Conservation (phyloP, 129 eudicot species). For the Pittosporum tobira region DNA sequence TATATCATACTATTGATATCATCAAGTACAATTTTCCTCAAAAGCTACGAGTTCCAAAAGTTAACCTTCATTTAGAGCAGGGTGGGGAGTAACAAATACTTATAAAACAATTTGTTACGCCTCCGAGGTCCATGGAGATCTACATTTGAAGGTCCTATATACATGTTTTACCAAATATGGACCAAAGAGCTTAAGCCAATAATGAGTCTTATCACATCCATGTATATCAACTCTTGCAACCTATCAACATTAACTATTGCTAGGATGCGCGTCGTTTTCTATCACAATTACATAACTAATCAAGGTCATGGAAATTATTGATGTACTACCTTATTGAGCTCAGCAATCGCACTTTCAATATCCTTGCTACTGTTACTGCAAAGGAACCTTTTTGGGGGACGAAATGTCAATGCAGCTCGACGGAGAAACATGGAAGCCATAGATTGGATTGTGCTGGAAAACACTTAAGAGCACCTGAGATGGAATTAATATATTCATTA, state of each 20-base stretch:
- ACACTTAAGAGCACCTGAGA: not conserved
- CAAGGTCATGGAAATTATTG: not conserved
- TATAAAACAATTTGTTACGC: no score
- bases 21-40: no score
- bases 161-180: no score
- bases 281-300: not conserved
- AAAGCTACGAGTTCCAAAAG: no score
- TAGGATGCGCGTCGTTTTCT: not conserved
- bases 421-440: slow-evolving; percentile 30
- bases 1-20: no score
- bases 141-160: no score
- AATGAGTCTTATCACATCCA: not conserved
- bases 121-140: no score
- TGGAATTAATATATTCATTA: slow-evolving; percentile 2
- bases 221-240: not conserved
- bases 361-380: slow-evolving; percentile 35
- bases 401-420: slow-evolving; percentile 11
- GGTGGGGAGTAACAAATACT: not conserved
- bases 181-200: no score
- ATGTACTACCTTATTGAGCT: slow-evolving; percentile 64
- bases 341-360: slow-evolving; percentile 38
- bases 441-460: slow-evolving; percentile 2
- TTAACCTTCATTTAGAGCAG: no score
- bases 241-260: not conserved
- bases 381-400: slow-evolving; percentile 23